Evolutionary conservation across 352 stramenopile genomes (phyloP).

Genomic region (Phytophthora litchii): DNA sequence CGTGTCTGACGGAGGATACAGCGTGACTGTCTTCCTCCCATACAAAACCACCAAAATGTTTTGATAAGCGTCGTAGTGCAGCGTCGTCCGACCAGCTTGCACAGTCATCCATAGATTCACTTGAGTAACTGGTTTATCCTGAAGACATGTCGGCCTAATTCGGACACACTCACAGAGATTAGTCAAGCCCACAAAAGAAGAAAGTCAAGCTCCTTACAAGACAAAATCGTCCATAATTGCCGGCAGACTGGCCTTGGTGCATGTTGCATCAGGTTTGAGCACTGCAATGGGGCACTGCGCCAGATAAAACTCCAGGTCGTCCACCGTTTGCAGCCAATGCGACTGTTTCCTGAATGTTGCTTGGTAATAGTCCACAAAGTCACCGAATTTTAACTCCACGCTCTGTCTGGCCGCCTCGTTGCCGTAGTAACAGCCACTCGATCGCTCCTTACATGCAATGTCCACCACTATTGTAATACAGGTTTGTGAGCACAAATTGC

Average conservation of each 20-base stretch:
- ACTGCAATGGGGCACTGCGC: constrained; percentile 82
- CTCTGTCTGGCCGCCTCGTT: constrained; percentile 66
- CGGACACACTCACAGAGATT: constrained; percentile 7
- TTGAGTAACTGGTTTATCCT: constrained; percentile 54
- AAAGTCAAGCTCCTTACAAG: constrained; percentile 46
- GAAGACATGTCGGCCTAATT: constrained; percentile 50
- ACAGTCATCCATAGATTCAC: constrained; percentile 89
- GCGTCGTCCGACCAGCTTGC: constrained; percentile 53
- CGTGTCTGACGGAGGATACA: constrained; percentile 71
- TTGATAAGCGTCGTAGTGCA: constrained; percentile 87
- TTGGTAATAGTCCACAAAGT: constrained; percentile 80
- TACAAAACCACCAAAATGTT: constrained; percentile 80
- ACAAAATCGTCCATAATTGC: constrained; percentile 60
- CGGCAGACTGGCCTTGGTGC: constrained; percentile 46
- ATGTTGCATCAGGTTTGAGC: constrained; percentile 51
- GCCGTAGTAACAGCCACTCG: constrained; percentile 57
- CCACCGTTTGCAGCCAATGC: constrained; percentile 77
- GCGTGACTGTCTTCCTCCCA: constrained; percentile 69
- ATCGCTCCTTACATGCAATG: constrained; percentile 68
- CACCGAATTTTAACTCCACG: constrained; percentile 80
- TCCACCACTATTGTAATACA: constrained; percentile 59
- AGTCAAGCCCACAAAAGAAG: constrained; percentile 2
- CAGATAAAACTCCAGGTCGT: constrained; percentile 84
- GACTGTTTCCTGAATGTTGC: constrained; percentile 37
- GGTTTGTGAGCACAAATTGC: constrained; percentile 1